phyloP scores from a whole-genome alignment of 257 asterid species.

The Prunella vulgaris region DNA sequence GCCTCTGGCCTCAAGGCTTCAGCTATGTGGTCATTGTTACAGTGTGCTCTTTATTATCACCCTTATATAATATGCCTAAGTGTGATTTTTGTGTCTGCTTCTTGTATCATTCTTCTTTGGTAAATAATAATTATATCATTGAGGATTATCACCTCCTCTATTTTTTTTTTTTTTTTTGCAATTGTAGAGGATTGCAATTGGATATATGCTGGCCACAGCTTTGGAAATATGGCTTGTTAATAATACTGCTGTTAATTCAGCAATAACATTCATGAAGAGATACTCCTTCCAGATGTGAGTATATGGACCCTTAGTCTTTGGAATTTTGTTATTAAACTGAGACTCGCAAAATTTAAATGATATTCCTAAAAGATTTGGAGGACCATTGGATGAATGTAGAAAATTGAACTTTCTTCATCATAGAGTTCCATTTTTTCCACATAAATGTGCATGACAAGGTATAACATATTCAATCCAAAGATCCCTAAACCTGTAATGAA shows the following conservation, averaged over 20 bases:
- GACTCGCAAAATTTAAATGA: not conserved
- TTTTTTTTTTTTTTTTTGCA: constrained; percentile 11
- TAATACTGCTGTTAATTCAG: constrained; percentile 48
- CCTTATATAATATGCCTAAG: not conserved
- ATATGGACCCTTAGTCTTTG: constrained; percentile 12
- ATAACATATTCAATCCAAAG: not conserved
- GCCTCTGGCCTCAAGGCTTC: not conserved
- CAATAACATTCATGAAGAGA: constrained; percentile 54
- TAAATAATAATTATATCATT: not conserved
- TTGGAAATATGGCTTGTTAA: constrained; percentile 80
- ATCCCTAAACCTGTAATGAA: not conserved
- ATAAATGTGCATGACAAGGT: not conserved
- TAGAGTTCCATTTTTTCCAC: not conserved
- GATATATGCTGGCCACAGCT: constrained; percentile 66
- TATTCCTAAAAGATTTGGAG: not conserved
- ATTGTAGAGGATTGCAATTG: constrained; percentile 82
- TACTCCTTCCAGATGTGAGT: constrained; percentile 77
- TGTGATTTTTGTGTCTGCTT: constrained; percentile 11
- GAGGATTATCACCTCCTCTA: constrained; percentile 5
- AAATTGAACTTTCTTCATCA: not conserved
- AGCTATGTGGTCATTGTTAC: constrained; percentile 9
- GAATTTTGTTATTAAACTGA: constrained; percentile 1
- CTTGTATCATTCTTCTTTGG: not conserved
- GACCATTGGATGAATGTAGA: not conserved
- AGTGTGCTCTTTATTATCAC: not conserved